Percentiles rank a stretch among this genome's conserved stretches.
These are phyloP conservation scores for Fraxinus sp. DNA, from an alignment of 305 asterid genomes.

Conservation along the genomic window DNA sequence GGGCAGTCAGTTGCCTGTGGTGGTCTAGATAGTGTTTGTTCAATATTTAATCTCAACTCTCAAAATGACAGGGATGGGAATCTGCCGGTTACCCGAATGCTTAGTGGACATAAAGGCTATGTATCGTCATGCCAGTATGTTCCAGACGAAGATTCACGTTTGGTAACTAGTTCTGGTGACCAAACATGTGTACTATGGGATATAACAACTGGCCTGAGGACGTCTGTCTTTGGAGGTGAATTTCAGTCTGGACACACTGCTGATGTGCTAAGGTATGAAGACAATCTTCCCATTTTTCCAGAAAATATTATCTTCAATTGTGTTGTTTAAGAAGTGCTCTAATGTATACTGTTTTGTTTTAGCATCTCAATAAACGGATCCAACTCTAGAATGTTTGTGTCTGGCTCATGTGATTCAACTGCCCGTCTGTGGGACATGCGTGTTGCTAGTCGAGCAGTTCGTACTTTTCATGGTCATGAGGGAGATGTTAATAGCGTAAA, in stretches of 20 bases:
- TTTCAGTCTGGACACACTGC: constrained; percentile 98
- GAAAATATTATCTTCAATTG: background rate
- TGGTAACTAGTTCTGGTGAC: constrained; percentile 93
- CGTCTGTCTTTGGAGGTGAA: constrained; percentile 95
- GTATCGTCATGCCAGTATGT: constrained; percentile 95
- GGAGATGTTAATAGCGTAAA: constrained; percentile 91
- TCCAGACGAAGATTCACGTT: constrained; percentile 84
- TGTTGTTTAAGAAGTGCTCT: constrained; percentile 12
- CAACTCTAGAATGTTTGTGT: constrained; percentile 79
- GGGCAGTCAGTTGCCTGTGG: constrained; percentile 98
- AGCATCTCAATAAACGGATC: constrained; percentile 85
- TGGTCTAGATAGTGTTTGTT: constrained; percentile 94
- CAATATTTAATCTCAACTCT: constrained; percentile 87
- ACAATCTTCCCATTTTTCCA: constrained; percentile 16
- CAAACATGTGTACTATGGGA: constrained; percentile 96
- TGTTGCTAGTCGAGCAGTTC: constrained; percentile 94
- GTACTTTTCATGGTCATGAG: constrained; percentile 85
- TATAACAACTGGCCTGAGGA: constrained; percentile 87
- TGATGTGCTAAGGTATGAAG: constrained; percentile 70
- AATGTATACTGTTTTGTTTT: constrained; percentile 27
- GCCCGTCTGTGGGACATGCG: constrained; percentile 97
- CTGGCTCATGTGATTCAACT: constrained; percentile 96
- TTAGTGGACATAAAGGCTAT: constrained; percentile 91
- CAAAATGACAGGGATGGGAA: constrained; percentile 79
- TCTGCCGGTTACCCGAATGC: constrained; percentile 78